phyloP scores from a whole-genome alignment of 257 asterid genomes.

The Phtheirospermum japonicum region DNA sequence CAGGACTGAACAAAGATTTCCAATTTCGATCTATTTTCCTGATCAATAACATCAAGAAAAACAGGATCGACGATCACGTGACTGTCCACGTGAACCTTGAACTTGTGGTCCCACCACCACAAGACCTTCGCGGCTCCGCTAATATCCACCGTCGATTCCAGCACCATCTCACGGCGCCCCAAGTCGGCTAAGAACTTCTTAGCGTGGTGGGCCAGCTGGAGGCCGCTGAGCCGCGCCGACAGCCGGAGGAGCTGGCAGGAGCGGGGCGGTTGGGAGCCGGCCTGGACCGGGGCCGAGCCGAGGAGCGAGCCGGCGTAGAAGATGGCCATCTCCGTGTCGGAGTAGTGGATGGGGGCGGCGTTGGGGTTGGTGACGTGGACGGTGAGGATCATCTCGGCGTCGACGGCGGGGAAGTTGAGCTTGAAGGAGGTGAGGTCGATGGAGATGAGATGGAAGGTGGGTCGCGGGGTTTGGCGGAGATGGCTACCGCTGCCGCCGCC shows the following conservation, averaged over 20 bases:
- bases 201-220: slow-evolving; percentile 66
- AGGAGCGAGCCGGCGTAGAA: slow-evolving; percentile 73
- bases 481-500: slow-evolving; percentile 35
- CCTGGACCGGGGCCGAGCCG: slow-evolving; percentile 70
- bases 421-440: slow-evolving; percentile 81
- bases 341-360: slow-evolving; percentile 62
- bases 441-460: slow-evolving; percentile 78
- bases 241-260: slow-evolving; percentile 87
- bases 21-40: slow-evolving; percentile 64
- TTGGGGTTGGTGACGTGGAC: slow-evolving; percentile 98
- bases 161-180: slow-evolving; percentile 80
- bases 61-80: slow-evolving; percentile 93
- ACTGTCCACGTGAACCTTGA: slow-evolving; percentile 85
- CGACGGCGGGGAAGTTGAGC: slow-evolving; percentile 78
- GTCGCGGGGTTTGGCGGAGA: slow-evolving; percentile 67
- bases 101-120: slow-evolving; percentile 81
- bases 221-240: slow-evolving; percentile 80
- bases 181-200: slow-evolving; percentile 68
- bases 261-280: slow-evolving; percentile 85
- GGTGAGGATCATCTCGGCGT: slow-evolving; percentile 71
- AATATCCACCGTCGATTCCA: slow-evolving; percentile 75
- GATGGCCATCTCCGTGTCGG: slow-evolving; percentile 71
- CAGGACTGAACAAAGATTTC: slow-evolving; percentile 38
- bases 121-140: slow-evolving; percentile 74
- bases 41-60: slow-evolving; percentile 78